A percentile compares a stretch with the other conserved stretches of the same genome.
These are phyloP conservation scores for Yamadazyma membranifaciens DNA, from an alignment of 1,139 yeast genomes.

Conservation along the genomic window DNA sequence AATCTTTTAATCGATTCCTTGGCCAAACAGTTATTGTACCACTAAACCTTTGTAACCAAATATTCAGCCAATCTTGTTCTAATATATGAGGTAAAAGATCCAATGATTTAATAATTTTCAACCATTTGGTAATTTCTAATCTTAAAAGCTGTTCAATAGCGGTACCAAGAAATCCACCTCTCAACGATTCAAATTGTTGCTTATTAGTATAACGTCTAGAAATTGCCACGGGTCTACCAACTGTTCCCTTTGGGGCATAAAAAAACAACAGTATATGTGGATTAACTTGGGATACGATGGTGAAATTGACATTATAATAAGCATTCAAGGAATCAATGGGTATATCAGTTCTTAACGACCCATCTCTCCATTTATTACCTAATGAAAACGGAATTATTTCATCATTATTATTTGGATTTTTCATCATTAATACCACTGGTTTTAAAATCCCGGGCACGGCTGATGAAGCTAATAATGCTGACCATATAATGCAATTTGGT, in stretches of 20 bases:
- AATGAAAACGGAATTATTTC: constrained; percentile 64
- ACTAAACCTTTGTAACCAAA: constrained; percentile 71
- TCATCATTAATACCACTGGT: constrained; percentile 80
- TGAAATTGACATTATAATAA: constrained; percentile 75
- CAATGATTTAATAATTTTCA: constrained; percentile 61
- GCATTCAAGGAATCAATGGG: constrained; percentile 69
- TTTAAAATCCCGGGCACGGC: constrained; percentile 85
- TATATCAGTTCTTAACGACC: constrained; percentile 68
- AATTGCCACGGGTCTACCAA: constrained; percentile 70
- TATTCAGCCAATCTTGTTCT: constrained; percentile 80
- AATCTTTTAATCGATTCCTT: constrained; percentile 55
- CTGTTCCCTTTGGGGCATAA: constrained; percentile 78
- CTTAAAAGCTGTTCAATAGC: constrained; percentile 70
- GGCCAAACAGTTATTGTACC: constrained; percentile 83
- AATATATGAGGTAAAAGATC: constrained; percentile 67
- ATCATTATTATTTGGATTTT: constrained; percentile 38
- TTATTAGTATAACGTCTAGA: constrained; percentile 46
- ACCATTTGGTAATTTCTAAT: constrained; percentile 74
- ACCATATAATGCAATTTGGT: constrained; percentile 83
- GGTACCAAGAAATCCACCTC: constrained; percentile 78
- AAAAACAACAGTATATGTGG: constrained; percentile 78
- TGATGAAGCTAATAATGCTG: constrained; percentile 70
- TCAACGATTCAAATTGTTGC: constrained; percentile 43
- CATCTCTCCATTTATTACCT: constrained; percentile 77
- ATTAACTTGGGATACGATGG: constrained; percentile 78